phyloP scores from a whole-genome alignment of 139 green algal species.

The Cymbomonas tetramitiformis region DNA sequence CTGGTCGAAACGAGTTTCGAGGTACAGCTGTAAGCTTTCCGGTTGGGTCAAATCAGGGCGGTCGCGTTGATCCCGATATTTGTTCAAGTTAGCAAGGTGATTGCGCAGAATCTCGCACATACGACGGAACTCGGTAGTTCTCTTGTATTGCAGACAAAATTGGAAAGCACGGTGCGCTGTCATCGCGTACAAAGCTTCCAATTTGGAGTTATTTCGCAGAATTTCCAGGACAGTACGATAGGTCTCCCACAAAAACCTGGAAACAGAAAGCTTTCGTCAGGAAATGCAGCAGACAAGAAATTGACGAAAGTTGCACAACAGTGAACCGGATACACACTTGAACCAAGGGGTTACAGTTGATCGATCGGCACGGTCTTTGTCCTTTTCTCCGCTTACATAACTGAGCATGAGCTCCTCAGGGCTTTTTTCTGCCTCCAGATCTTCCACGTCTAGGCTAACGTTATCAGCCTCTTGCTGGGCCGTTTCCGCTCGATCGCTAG shows the following conservation, averaged over 20 bases:
- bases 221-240: slow-evolving; percentile 92
- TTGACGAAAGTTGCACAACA: too few relatives aligned
- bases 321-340: too few relatives aligned
- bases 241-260: slow-evolving; percentile 98
- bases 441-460: slow-evolving; percentile 61
- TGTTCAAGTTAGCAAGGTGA: slow-evolving; percentile 86
- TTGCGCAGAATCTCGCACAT: slow-evolving; percentile 96
- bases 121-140: slow-evolving; percentile 87
- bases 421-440: slow-evolving; percentile 84
- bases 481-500: slow-evolving; percentile 71
- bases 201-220: slow-evolving; percentile 89
- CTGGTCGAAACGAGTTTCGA: slow-evolving; percentile 96
- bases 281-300: too few relatives aligned
- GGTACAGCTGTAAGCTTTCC: slow-evolving; percentile 75
- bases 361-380: slow-evolving; percentile 82
- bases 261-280: too few relatives aligned
- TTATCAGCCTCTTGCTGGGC: slow-evolving; percentile 37
- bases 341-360: slow-evolving; percentile 98
- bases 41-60: slow-evolving; percentile 72
- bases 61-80: slow-evolving; percentile 76
- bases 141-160: slow-evolving; percentile 93
- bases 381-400: slow-evolving; percentile 85
- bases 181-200: slow-evolving; percentile 89
- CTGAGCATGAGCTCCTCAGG: slow-evolving; percentile 91
- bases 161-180: slow-evolving; percentile 54